A percentile compares a stretch with the other conserved stretches of the same genome.
Conservation (phyloP, 164 flowering plant species). For the Stephania cephalantha region DNA sequence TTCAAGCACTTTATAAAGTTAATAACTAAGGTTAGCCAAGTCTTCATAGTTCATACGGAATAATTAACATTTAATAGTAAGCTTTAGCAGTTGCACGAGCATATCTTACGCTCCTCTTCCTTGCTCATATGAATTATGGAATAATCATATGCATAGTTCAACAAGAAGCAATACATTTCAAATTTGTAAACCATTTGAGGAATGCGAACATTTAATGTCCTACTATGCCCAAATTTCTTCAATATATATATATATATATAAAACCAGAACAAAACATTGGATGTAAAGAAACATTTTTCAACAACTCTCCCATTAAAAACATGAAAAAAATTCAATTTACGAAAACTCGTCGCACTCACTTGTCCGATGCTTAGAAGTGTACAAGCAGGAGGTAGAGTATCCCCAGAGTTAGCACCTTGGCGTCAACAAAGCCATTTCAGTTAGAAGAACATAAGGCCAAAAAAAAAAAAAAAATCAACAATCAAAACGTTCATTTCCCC, state of each 20-base stretch:
- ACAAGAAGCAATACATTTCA: too few species aligned
- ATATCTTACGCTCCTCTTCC: not conserved
- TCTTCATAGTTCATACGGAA: too few species aligned
- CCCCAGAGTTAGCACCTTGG: conserved; percentile 42
- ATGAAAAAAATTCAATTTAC: not conserved
- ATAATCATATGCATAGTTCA: not conserved
- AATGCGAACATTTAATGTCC: not conserved
- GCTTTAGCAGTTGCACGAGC: not conserved
- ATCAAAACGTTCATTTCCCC: too few species aligned
- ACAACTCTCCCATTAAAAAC: not conserved
- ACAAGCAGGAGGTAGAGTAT: conserved; percentile 47
- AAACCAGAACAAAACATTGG: not conserved
- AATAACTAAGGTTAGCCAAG: too few species aligned
- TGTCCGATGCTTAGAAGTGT: conserved; percentile 76
- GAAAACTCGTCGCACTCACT: conserved; percentile 30
- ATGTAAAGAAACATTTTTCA: not conserved
- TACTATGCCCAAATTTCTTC: not conserved
- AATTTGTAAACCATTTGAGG: too few species aligned
- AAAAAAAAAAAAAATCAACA: too few species aligned
- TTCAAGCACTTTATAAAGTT: too few species aligned
- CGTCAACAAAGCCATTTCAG: not conserved
- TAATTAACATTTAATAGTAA: too few species aligned
- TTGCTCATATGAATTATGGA: not conserved
- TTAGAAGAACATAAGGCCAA: too few species aligned
- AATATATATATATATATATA: too few species aligned